phyloP scores from a whole-genome alignment of 1,139 yeast genomes.

The Yamadazyma aaseri region DNA sequence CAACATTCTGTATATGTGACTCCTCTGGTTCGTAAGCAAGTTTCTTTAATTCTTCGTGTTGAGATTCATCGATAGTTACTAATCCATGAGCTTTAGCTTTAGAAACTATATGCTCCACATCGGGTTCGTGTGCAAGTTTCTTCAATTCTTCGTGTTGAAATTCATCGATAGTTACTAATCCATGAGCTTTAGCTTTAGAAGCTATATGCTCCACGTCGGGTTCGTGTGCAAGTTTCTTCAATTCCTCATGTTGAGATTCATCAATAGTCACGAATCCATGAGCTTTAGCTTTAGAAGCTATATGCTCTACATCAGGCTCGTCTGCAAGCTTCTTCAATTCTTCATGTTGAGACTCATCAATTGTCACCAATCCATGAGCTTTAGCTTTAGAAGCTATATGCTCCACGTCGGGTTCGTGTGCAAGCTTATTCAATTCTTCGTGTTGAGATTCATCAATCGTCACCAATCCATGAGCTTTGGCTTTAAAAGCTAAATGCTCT shows the following conservation, averaged over 20 bases:
- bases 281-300: conserved; percentile 14
- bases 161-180: conserved; percentile 12
- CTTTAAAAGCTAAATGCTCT: conserved; percentile 25
- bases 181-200: conserved; percentile 9
- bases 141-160: conserved; percentile 9
- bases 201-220: conserved; percentile 20
- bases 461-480: conserved; percentile 17
- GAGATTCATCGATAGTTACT: conserved; percentile 13
- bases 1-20: conserved; percentile 18
- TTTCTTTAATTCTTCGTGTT: conserved; percentile 18
- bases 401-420: conserved; percentile 18
- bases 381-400: conserved; percentile 21
- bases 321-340: conserved; percentile 15
- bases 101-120: conserved; percentile 24
- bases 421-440: not conserved
- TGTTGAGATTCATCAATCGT: conserved; percentile 16
- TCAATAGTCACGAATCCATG: conserved; percentile 10
- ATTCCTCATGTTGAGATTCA: conserved; percentile 15
- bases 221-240: conserved; percentile 11
- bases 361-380: conserved; percentile 10
- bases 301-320: conserved; percentile 15
- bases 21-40: conserved; percentile 17
- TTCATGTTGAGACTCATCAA: not conserved
- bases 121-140: conserved; percentile 21
- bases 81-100: conserved; percentile 20